These are phyloP conservation scores for Chamaecrista fasciculata DNA, from an alignment of 306 rosid genomes.

Conservation along the genomic window DNA sequence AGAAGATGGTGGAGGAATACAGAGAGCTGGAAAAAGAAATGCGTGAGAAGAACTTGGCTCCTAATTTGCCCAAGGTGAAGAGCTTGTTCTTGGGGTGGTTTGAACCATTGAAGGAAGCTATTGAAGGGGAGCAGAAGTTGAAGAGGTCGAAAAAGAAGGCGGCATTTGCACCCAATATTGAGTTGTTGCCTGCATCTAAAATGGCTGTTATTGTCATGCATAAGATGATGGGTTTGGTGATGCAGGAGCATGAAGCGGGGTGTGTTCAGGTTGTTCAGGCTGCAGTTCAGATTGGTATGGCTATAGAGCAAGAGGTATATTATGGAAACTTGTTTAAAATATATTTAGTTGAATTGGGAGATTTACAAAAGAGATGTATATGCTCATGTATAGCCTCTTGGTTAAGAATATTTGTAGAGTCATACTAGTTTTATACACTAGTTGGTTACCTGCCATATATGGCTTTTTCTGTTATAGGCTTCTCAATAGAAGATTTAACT, in stretches of 20 bases:
- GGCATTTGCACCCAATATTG: constrained; percentile 66
- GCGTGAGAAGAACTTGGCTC: constrained; percentile 70
- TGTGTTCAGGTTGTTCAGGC: constrained; percentile 80
- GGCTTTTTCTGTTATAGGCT: neutral
- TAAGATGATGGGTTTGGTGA: constrained; percentile 75
- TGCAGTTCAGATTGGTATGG: constrained; percentile 77
- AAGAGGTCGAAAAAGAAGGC: constrained; percentile 53
- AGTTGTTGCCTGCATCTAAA: constrained; percentile 62
- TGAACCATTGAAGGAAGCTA: constrained; percentile 72
- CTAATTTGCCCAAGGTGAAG: constrained; percentile 73
- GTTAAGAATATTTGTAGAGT: neutral
- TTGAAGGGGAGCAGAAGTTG: constrained; percentile 57
- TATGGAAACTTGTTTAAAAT: neutral
- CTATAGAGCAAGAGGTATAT: constrained; percentile 80
- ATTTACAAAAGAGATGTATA: neutral
- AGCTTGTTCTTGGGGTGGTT: constrained; percentile 72
- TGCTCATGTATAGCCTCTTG: too few relatives aligned
- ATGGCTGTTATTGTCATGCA: constrained; percentile 87
- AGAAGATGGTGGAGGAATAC: constrained; percentile 78
- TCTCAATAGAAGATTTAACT: neutral
- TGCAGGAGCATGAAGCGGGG: constrained; percentile 62
- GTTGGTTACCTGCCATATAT: neutral
- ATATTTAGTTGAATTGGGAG: neutral
- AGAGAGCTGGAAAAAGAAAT: constrained; percentile 63
- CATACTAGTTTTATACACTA: neutral